A percentile compares a stretch with the other conserved stretches of the same genome.
Conservation (phyloP, 2,329 filamentous ascomycete species). For the Ceratocystis harringtonii region DNA sequence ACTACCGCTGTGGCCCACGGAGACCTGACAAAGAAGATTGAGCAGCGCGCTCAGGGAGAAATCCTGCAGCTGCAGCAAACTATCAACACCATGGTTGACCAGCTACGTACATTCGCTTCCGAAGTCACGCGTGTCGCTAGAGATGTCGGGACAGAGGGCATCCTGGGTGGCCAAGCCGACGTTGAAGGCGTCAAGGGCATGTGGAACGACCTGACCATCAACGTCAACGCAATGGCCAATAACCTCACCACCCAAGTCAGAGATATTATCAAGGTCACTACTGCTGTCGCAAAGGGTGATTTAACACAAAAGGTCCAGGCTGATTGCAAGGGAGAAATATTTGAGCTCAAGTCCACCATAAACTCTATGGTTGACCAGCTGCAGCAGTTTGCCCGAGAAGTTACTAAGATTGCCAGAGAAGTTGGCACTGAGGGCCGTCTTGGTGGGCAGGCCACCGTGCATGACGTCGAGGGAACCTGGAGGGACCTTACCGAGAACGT, state of each 20-base stretch:
- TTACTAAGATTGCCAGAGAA: conserved; percentile 89
- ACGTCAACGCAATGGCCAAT: conserved; percentile 78
- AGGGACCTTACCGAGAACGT: conserved; percentile 89
- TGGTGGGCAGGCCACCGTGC: conserved; percentile 86
- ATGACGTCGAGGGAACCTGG: conserved; percentile 95
- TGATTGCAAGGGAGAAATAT: conserved; percentile 80
- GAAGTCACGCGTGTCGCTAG: conserved; percentile 71
- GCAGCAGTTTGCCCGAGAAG: conserved; percentile 90
- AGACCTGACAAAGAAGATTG: conserved; percentile 72
- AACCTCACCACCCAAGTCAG: conserved; percentile 79
- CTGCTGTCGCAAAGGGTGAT: conserved; percentile 65
- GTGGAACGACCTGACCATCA: conserved; percentile 77
- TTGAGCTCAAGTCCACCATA: conserved; percentile 91
- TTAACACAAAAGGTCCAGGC: conserved; percentile 94
- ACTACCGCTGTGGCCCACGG: conserved; percentile 72
- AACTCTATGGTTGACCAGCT: conserved; percentile 99
- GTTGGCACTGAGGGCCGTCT: conserved; percentile 92
- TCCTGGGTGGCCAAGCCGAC: conserved; percentile 66
- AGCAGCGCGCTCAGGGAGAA: conserved; percentile 64
- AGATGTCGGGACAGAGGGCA: conserved; percentile 73
- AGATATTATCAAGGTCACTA: conserved; percentile 78
- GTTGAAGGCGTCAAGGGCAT: conserved; percentile 75
- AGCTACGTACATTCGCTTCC: conserved; percentile 67
- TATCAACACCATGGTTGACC: conserved; percentile 82
- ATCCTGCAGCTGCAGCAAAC: conserved; percentile 73